Evolutionary conservation across 2,329 filamentous ascomycete genomes (phyloP), one percentile per base, ranked within the genome.

Genomic region (Aspergillus aculeatinus): DNA sequence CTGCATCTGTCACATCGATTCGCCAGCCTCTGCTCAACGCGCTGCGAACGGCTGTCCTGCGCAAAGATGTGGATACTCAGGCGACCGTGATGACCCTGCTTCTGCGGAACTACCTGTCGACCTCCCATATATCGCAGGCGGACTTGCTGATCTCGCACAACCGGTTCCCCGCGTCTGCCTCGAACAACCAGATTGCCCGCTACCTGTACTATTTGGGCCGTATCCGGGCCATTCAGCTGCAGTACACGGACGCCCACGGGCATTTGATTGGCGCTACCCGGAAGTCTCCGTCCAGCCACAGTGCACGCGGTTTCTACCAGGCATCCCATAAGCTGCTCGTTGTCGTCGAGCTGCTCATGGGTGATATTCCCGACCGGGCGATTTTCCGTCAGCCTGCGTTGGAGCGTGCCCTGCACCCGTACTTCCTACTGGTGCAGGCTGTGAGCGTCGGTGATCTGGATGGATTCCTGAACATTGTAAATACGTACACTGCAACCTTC

Each of bases 151-250:
- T 99, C 64, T 94, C 92, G 33, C 95, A 99, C 79, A 96, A 95
- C 31, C 89, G 95, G 74, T 98, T 99, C 77, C 95, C 95, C 5
- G 85, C 93, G 64, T 92, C 92, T 71, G 95, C 95, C 4, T 92
- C 93, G 66, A 99, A 97, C 81, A 99, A 97, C 77, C 95, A 99
- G 80, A 93, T 99, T 66, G 96, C 95, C 64, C 88, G 95, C 63
- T 99, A 96, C 81, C 83, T 98, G 60, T 99, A 96, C 84, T 99
- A 99, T 77, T 86, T 99, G 12, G 95, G 95, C 62, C 91, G 94
- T 68, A 97, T 98, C 78, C 89, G 95, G 63, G 92, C 95, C 57
- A 96, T 98, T 70, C 95, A 99, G 81, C 85, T 99, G 67, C 90
- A 91, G 68, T 99, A 99, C 81, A 97, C 95, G 9, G 94, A 97